Evolutionary conservation across 164 flowering plant genomes (phyloP), one percentile per base, ranked within the genome.

Genomic region (Amborella trichopoda): DNA sequence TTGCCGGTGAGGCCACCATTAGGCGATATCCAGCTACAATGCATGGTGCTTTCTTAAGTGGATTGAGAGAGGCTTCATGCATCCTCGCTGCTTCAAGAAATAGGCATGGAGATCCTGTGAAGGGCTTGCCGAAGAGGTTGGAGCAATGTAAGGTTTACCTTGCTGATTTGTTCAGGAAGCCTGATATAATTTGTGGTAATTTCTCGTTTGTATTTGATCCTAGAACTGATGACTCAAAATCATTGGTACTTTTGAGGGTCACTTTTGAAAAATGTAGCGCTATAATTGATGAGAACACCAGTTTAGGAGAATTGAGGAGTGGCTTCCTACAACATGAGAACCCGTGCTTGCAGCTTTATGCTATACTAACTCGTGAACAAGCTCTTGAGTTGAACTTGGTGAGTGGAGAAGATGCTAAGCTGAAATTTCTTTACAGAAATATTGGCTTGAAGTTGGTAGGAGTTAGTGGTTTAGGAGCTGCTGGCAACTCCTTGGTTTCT

Each of bases 41-140:
- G 96, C 96, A 87, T 55, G 96, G 99, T 66, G 99, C 96, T 28
- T 84, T 78, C 54, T 64, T 91, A 49, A 91, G 95, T 64, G 99
- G 99, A 40, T 32, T 66, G 42, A 58, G 70, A 51, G 70, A 66
- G 51, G 70, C 70, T 54, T 76, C 95, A 23, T 49, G 59, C 59
- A 84, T 88, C 55, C 59, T 70, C 25, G 70, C 47, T 48, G 67
- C 72, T 43, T 50, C 73, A 0, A 72, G 50, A 40, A 54, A 23
- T 59, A 40, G 24, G 48, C 67, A 61, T 40, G 55, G 48, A 50
- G 59, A 52, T 64, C 28, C 59, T 2, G 50, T 54, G 50, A 80
- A 65, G 56, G 45, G 8, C 42, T 20, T 49, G 18, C 68, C 13
- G 23, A 75, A 65, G 56, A 67, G 54, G 48, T 21, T 61, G 45